Evolutionary conservation across 1,284 basidiomycete genomes (phyloP), one percentile per base, ranked within the genome.

Genomic region (Puccinia triticina): DNA sequence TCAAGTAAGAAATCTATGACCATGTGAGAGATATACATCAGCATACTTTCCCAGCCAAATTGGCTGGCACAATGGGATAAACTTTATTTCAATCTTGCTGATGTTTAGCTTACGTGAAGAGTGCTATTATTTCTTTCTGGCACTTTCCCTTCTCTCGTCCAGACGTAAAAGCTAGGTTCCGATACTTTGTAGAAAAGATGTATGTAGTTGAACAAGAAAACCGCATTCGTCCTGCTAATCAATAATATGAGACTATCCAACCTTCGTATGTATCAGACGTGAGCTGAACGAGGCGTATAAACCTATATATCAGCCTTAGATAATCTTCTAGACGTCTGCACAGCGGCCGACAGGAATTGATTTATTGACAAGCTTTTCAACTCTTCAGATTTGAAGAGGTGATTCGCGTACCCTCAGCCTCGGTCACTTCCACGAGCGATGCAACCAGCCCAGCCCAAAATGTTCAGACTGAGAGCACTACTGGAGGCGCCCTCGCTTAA

Each of bases 321-420:
- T 32, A 21, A 32, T 64, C 3, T 10, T n/a, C 21, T 34, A 29
- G 11, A 21, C 55, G 29, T 55, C 50, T 57, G 48, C 26, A 48
- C 12, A 48, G 3, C 11, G 26, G 26, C 53, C n/a, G 2, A 18
- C 2, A 2, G 16, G 50, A 34, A 53, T 16, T 29, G 12, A 50
- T 72, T 50, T 21, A 72, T 18, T 73, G 18, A 26, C 32, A 23
- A 18, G 26, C n/a, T 55, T 59, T 40, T 37, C 2, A 34, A 59
- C 61, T 55, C 10, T 32, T 37, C 73, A 75, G 73, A 46, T 75
- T 75, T 46, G 73, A 75, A 43, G 53, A 75, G 55, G 73, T 75
- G 40, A 75, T 75, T 21, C 43, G 73, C 46, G 73, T 61, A 14
- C 73, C 50, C 55, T 50, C 73, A 55, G 34, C 73, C 14, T 29